Evolutionary conservation across 495 filamentous ascomycete species (phyloP).

Genomic region (Talaromyces liani): DNA sequence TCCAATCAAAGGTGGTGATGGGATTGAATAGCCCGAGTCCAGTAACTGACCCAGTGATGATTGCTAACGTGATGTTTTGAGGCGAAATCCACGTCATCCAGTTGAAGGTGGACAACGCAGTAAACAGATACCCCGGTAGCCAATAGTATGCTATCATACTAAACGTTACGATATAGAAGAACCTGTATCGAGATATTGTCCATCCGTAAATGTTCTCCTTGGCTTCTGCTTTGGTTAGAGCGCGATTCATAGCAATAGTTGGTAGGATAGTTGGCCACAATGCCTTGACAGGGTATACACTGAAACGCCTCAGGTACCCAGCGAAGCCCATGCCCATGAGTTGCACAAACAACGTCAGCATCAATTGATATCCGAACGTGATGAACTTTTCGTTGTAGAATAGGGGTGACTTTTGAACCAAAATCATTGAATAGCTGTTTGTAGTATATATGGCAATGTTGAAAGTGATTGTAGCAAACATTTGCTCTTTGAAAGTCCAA

Average conservation of each 20-base stretch:
- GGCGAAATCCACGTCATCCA: conserved; percentile 27
- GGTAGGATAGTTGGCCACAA: conserved; percentile 56
- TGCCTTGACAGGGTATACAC: conserved; percentile 50
- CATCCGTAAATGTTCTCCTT: conserved; percentile 51
- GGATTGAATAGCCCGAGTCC: conserved; percentile 37
- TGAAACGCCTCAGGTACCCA: conserved; percentile 35
- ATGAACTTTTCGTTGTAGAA: conserved; percentile 52
- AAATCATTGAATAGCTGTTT: conserved; percentile 51
- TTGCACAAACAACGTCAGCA: conserved; percentile 31
- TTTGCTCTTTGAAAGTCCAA: conserved; percentile 47
- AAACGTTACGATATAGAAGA: conserved; percentile 46
- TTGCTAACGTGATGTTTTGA: conserved; percentile 31
- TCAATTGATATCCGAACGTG: conserved; percentile 42
- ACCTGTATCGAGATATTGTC: conserved; percentile 50
- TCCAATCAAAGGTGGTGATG: conserved; percentile 54
- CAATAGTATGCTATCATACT: conserved; percentile 47
- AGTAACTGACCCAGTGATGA: conserved; percentile 40
- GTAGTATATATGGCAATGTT: conserved; percentile 23
- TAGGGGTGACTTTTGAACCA: conserved; percentile 44
- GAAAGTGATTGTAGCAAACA: conserved; percentile 52
- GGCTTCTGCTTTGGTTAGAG: conserved; percentile 51
- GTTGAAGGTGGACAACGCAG: conserved; percentile 20
- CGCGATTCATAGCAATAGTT: conserved; percentile 51
- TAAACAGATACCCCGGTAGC: conserved; percentile 28
- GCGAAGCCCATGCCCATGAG: conserved; percentile 44